A percentile compares a stretch with the other conserved stretches of the same genome.
Conservation (phyloP, 306 rosid genomes). For the barrel medic (Medicago truncatula) region MtrunA17r5.0-ANR NC_053048.1:42507501-42508000, state of each 20-base stretch:
- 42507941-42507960: slow-evolving; percentile 19
- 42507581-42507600: slow-evolving; percentile 94
- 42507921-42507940: slow-evolving; percentile 9
- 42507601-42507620: slow-evolving; percentile 61
- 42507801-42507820: slow-evolving; percentile 6
- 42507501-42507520: slow-evolving; percentile 99
- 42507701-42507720: slow-evolving; percentile 23
- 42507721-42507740: slow-evolving; percentile 19
- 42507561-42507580: slow-evolving; percentile 84
- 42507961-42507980: slow-evolving; percentile 8
- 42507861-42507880: slow-evolving; percentile 37
- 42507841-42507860: slow-evolving; percentile 45
- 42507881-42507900: slow-evolving; percentile 31
- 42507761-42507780: background rate
- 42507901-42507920: slow-evolving; percentile 25
- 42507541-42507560: slow-evolving; percentile 83
- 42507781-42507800: slow-evolving; percentile 7
- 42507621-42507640: slow-evolving; percentile 31
- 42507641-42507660: slow-evolving; percentile 39
- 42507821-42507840: slow-evolving; percentile 33
- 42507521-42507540: slow-evolving; percentile 82
- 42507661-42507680: slow-evolving; percentile 35
- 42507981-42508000: slow-evolving; percentile 17
- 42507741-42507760: background rate
- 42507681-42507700: slow-evolving; percentile 43